These are phyloP conservation scores for Peronospora destructor DNA, from an alignment of 352 stramenopile genomes.

Conservation along the genomic window DNA sequence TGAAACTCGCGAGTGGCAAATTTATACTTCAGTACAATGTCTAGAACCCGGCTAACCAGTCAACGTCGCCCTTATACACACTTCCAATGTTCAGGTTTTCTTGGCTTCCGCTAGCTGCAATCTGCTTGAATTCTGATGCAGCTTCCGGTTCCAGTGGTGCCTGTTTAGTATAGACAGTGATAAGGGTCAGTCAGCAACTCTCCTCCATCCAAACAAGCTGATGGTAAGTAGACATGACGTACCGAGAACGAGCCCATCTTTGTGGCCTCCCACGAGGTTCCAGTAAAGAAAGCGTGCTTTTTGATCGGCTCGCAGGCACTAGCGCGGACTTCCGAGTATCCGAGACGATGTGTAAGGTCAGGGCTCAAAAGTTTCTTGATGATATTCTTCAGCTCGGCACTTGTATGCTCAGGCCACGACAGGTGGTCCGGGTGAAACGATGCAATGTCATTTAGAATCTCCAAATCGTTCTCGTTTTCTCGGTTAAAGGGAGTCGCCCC, in stretches of 20 bases:
- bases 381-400: constrained; percentile 66
- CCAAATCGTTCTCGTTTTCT: constrained; percentile 78
- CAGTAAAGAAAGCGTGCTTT: constrained; percentile 77
- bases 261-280: constrained; percentile 74
- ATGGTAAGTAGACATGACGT: constrained; percentile 11
- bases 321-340: constrained; percentile 44
- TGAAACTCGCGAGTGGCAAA: constrained; percentile 8
- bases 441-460: constrained; percentile 84
- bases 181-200: constrained; percentile 1
- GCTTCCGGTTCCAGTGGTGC: constrained; percentile 69
- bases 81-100: constrained; percentile 67
- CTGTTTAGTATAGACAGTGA: constrained; percentile 22
- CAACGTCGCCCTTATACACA: constrained; percentile 58
- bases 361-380: constrained; percentile 55
- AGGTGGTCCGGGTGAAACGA: constrained; percentile 71
- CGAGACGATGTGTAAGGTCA: constrained; percentile 49
- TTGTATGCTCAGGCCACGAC: constrained; percentile 61
- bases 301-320: constrained; percentile 67
- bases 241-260: constrained; percentile 78
- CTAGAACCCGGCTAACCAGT: constrained; percentile 74
- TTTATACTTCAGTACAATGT: constrained; percentile 22
- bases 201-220: neutral
- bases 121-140: constrained; percentile 62
- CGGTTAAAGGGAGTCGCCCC: constrained; percentile 85
- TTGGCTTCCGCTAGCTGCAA: constrained; percentile 40